Evolutionary conservation across 345 rosid genomes (phyloP), one percentile per base, ranked within the genome.

Genomic region (Combretum micranthum): DNA sequence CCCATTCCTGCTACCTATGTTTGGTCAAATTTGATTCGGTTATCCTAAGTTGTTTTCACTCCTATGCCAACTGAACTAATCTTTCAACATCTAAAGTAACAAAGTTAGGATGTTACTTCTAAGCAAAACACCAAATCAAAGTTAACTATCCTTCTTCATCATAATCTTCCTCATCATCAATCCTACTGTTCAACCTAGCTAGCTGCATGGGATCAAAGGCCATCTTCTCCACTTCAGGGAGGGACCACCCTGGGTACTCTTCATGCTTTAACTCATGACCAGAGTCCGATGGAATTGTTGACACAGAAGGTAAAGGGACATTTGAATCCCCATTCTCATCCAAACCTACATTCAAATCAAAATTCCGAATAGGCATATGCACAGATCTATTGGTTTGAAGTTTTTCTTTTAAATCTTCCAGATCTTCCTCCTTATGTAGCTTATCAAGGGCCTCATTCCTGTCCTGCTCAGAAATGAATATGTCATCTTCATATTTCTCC

Each of bases 311-410:
- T 20, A 53, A 20, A 23, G 20, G 19, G 17, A 55, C 21, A 50
- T 57, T 61, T 23, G 53, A 67, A 55, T 83, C 83, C 44, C 78
- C 87, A 42, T 77, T 76, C 69, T 81, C 89, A 39, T 80, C 81
- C 76, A 79, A 66, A 56, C 52, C 75, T 18, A 72, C 65, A 16
- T 85, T 85, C 20, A 83, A 80, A 61, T 87, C 89, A 23, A 83
- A 75, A 61, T 77, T 63, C 55, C 74, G 75, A 55, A 69, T 64
- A 39, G 74, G 77, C 0, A 56, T 43, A 54, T 52, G 63, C 13
- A 21, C 19, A 46, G 23, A 53, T 51, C 48, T 62, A 56, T 48
- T 12, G 17, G 56, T 21, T 17, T 50, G 47, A 20, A 56, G 54
- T 46, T 50, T 64, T 18, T 60, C 71, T 56, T 63, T 74, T 4